Base-by-base conservation (phyloP, 352 stramenopile genomes). In the Globisporangium orthogonon region DNA sequence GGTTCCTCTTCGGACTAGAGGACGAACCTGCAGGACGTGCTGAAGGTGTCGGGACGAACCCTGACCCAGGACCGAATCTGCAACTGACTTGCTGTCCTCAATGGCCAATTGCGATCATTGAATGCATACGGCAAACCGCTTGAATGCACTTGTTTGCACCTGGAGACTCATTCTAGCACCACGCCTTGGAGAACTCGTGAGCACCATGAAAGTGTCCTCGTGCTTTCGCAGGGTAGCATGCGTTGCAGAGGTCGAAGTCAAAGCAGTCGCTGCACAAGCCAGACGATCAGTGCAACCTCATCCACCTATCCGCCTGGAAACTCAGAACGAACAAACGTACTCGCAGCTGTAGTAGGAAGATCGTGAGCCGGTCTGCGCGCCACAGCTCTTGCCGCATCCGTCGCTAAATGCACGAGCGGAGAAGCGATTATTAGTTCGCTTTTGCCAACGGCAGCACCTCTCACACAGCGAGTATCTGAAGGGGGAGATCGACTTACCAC, bases 201-300 rank as follows among this genome's bases (percentile, higher is more conserved):
- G 28, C 33, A 1, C 52, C 28, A 9, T 50, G 18, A 40, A 52
- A 62, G 54, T 66, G 60, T 33, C 13, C 39, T 4, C 35, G 40
- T 5, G 51, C 41, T 17, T 54, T 41, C 31, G 18, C 60, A 1
- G 47, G 18, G 45, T 57, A 63, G 60, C 67, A 74, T 1, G 45
- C 41, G 13, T 18, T 17, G 39, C 67, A 74, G 14, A 74, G 50
- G 28, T 74, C 67, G 47, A 63, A 74, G 61, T 74, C 67, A 58
- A 74, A 74, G 61, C 67, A 74, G 9, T 65, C 52, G 10, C 67
- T 74, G n/a, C 13, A 54, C n/a, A 59, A 40, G 2, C 28, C 9
- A 52, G 29, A 30, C 10, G n/a, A n/a, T 9, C 23, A 18, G 7
- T 41, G 10, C 7, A 37, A 29, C 5, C 33, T 49, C n/a, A 33